These are phyloP conservation scores for Candida palmyrensis DNA, from an alignment of 805 yeast genomes.

Conservation along the genomic window DNA sequence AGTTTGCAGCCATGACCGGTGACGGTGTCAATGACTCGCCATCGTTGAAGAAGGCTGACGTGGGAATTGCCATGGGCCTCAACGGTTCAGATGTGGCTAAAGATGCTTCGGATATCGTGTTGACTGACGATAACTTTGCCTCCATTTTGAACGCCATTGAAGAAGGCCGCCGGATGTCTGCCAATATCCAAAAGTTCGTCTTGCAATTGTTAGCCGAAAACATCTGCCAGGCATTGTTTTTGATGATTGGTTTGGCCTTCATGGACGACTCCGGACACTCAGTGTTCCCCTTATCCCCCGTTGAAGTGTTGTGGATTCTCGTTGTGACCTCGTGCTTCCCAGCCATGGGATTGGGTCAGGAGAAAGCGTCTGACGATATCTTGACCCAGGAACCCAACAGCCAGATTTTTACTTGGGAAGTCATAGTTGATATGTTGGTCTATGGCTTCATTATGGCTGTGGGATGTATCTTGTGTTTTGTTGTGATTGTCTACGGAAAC, in stretches of 20 bases:
- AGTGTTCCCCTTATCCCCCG: constrained; percentile 69
- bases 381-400: constrained; percentile 63
- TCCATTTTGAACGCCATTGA: constrained; percentile 78
- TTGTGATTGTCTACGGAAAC: constrained; percentile 59
- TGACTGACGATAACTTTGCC: constrained; percentile 92
- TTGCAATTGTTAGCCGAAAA: constrained; percentile 30
- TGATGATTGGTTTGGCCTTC: constrained; percentile 71
- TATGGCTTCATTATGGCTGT: constrained; percentile 75
- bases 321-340: constrained; percentile 34
- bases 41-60: constrained; percentile 87
- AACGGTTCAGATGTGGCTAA: constrained; percentile 97
- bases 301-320: constrained; percentile 30
- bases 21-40: constrained; percentile 98
- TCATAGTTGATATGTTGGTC: constrained; percentile 60
- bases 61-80: constrained; percentile 87
- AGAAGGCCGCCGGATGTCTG: constrained; percentile 28
- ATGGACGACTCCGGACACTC: constrained; percentile 58
- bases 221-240: constrained; percentile 53
- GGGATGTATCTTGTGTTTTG: constrained; percentile 63
- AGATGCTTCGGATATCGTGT: constrained; percentile 94
- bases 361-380: constrained; percentile 57
- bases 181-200: constrained; percentile 30
- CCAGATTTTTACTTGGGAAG: constrained; percentile 61
- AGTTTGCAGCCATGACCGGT: constrained; percentile 82
- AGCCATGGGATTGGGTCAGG: constrained; percentile 42